A percentile compares a stretch with the other conserved stretches of the same genome.
These are phyloP conservation scores for Tetragonia tetragonoides DNA, from an alignment of 148 eudicot genomes.

Conservation along the genomic window DNA sequence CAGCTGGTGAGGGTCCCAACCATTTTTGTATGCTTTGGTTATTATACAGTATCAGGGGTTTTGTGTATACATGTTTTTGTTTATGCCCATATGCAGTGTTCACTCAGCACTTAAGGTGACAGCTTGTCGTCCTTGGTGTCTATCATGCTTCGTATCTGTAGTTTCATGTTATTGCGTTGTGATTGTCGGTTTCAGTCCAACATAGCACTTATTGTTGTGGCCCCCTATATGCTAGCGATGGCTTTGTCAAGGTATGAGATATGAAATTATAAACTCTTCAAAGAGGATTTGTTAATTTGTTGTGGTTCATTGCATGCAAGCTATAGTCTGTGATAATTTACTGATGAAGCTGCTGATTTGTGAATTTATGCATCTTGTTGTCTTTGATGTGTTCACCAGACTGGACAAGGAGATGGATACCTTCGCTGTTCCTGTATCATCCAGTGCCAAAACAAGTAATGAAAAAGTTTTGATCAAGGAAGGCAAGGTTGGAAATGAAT, in stretches of 20 bases:
- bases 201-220: conserved; percentile 69
- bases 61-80: conserved; percentile 3
- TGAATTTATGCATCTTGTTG: conserved; percentile 7
- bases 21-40: neutral
- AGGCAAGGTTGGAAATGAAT: conserved; percentile 45
- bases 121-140: neutral
- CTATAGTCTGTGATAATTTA: neutral
- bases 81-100: conserved; percentile 57
- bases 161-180: conserved; percentile 8
- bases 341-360: conserved; percentile 4
- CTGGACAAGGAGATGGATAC: conserved; percentile 78
- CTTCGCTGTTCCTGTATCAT: conserved; percentile 36
- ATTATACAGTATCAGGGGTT: neutral
- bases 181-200: conserved; percentile 57
- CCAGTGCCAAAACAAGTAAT: conserved; percentile 35
- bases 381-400: conserved; percentile 62
- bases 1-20: conserved; percentile 67
- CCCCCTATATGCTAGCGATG: conserved; percentile 68
- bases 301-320: neutral
- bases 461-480: conserved; percentile 36
- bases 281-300: neutral
- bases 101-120: conserved; percentile 79
- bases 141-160: neutral
- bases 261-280: neutral
- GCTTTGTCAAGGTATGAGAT: conserved; percentile 75